Percentiles rank a stretch among this genome's conserved stretches.
These are phyloP conservation scores for Fraxinus albicans DNA, from an alignment of 305 asterid species.

Conservation along the genomic window DNA sequence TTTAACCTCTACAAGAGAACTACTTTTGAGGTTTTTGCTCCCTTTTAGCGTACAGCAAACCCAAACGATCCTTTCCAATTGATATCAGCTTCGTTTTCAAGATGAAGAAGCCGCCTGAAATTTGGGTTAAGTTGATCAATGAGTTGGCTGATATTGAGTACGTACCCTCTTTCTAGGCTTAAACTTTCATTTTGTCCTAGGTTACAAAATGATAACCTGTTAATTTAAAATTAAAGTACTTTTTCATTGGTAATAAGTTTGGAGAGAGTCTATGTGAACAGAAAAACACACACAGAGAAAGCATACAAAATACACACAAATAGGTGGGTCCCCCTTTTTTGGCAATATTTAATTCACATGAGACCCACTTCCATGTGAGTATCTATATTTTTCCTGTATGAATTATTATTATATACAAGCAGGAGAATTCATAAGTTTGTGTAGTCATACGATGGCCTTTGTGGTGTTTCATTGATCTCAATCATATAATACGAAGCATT, in stretches of 20 bases:
- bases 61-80: conserved; percentile 4
- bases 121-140: conserved; percentile 75
- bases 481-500: background rate
- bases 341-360: no score
- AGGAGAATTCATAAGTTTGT: no score
- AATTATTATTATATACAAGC: no score
- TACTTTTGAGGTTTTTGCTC: no score
- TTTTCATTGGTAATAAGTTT: background rate
- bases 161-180: conserved; percentile 23
- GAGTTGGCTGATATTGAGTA: conserved; percentile 93
- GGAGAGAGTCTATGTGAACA: no score
- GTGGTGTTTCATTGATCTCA: background rate
- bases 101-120: conserved; percentile 87
- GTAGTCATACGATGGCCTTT: background rate
- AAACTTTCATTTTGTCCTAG: background rate
- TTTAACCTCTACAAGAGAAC: no score
- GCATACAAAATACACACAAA: no score
- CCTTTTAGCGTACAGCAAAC: no score
- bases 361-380: no score
- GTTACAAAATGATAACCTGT: background rate
- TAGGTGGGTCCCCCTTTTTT: no score
- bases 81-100: conserved; percentile 78
- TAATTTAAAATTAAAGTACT: background rate
- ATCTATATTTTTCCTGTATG: no score
- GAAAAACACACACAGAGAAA: no score